Base-by-base conservation (phyloP, 2,329 filamentous ascomycete genomes). In the Pseudogymnoascus sp. region DNA sequence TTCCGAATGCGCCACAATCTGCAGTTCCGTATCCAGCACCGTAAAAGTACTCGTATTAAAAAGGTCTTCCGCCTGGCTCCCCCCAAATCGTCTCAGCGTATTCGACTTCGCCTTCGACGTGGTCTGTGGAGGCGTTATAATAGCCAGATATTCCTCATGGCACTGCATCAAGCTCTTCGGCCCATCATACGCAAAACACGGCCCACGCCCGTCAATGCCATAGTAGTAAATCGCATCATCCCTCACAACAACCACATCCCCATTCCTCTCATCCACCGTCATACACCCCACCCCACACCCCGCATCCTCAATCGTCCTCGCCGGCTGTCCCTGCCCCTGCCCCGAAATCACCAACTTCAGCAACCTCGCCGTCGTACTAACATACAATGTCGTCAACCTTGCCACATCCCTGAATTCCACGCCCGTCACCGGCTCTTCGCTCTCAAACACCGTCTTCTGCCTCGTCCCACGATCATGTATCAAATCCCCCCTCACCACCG, bases 211-310 rank as follows among this genome's bases (percentile, higher is more conserved):
- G 64, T 95, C 89, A 0, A 89, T 78, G 0, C 88, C 90, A 76
- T 97, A 99, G 65, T 91, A 93, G 76, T 97, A 97, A 62, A 99
- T 89, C 7, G 93, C 95, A 82, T 99, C 96, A 69, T 97, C 91
- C 65, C 95, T 82, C 0, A 89, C 95, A n/a, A 99, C 88, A 2
- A 99, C 84, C 19, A 99, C 87, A 68, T 97, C 91, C 4, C 89
- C 91, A 0, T 87, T 89, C 66, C 84, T 82, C 65, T 83, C 85
- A 74, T 97, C 91, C 11, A 93, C 82, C 0, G 91, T 90, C 91
- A 99, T 96, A 75, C 96, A 99, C 0, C 92, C 93, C n/a, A 96
- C 86, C 10, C 85, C 93, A 72, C 93, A 97, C 1, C 95, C 95
- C 17, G 85, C 82, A 72, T 97, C 93, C 73, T 97, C 95, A 17